A percentile compares a stretch with the other conserved stretches of the same genome.
These are phyloP conservation scores for Geosiphon pyriformis DNA, from an alignment of 192 early-diverging fungal genomes.

Conservation along the genomic window DNA sequence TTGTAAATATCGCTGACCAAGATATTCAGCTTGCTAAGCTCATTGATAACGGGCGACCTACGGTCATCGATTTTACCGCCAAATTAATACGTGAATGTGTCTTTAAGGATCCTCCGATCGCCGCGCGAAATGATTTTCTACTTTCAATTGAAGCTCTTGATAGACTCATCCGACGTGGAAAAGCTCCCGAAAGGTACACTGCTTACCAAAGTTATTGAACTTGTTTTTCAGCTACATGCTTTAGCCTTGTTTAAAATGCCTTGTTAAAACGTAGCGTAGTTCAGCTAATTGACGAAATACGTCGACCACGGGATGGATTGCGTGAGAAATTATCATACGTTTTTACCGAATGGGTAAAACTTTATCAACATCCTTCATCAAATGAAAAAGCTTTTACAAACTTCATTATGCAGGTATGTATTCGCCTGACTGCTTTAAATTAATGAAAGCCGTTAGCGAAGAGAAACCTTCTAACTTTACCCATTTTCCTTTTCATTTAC, in stretches of 20 bases:
- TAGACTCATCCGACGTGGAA: conserved; percentile 57
- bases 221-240: too few relatives aligned
- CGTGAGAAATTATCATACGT: conserved; percentile 57
- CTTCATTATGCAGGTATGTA: conserved; percentile 52
- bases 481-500: conserved; percentile 35
- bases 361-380: conserved; percentile 65
- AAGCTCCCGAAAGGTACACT: conserved; percentile 40
- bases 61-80: conserved; percentile 72
- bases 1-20: conserved; percentile 74
- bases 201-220: conserved; percentile 11
- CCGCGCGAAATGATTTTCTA: conserved; percentile 52
- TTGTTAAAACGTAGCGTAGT: conserved; percentile 36
- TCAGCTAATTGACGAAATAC: conserved; percentile 53
- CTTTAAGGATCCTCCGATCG: conserved; percentile 50
- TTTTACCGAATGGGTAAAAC: conserved; percentile 80
- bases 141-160: conserved; percentile 72
- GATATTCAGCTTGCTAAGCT: conserved; percentile 85
- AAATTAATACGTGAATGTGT: conserved; percentile 69
- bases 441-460: neutral
- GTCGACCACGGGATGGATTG: conserved; percentile 37
- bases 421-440: conserved; percentile 10
- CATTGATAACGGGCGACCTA: conserved; percentile 69
- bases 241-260: neutral
- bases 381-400: conserved; percentile 61
- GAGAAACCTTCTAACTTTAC: neutral